Percentiles rank a stretch among this genome's conserved stretches.
These are phyloP conservation scores for Chlorophyllum brunneum DNA, from an alignment of 768 basidiomycete genomes.

Conservation along the genomic window DNA sequence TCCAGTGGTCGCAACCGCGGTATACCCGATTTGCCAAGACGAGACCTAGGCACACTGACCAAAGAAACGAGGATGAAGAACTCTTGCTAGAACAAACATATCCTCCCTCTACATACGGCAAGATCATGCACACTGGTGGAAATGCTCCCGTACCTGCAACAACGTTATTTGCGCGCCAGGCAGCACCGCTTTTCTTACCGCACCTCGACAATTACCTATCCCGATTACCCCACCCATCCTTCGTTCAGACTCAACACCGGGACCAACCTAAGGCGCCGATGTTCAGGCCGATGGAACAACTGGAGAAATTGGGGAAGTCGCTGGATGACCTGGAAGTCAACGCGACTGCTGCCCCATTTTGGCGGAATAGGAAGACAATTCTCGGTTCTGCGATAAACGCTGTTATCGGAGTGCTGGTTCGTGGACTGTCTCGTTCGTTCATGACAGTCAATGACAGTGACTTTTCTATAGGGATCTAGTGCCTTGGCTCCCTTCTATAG, in stretches of 20 bases:
- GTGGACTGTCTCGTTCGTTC: constrained; percentile 17
- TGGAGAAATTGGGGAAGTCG: constrained; percentile 43
- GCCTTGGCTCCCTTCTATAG: constrained; percentile 66
- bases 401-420: constrained; percentile 54
- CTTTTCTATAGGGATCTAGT: constrained; percentile 57
- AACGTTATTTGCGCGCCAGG: constrained; percentile 53
- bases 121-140: not conserved
- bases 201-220: constrained; percentile 58
- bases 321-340: constrained; percentile 63
- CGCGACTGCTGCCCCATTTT: constrained; percentile 39
- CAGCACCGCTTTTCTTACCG: constrained; percentile 57
- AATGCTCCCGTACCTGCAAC: constrained; percentile 54
- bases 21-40: constrained; percentile 3
- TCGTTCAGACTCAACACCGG: constrained; percentile 22
- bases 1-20: not conserved
- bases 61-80: constrained; percentile 16
- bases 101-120: constrained; percentile 15
- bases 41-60: constrained; percentile 8
- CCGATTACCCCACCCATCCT: constrained; percentile 38
- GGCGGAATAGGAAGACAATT: constrained; percentile 53
- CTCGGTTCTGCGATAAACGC: constrained; percentile 42
- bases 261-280: constrained; percentile 23
- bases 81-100: constrained; percentile 18
- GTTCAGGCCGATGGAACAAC: constrained; percentile 62
- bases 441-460: not conserved